phyloP scores from a whole-genome alignment of 306 rosid genomes.

The Vigna hirtella region DNA sequence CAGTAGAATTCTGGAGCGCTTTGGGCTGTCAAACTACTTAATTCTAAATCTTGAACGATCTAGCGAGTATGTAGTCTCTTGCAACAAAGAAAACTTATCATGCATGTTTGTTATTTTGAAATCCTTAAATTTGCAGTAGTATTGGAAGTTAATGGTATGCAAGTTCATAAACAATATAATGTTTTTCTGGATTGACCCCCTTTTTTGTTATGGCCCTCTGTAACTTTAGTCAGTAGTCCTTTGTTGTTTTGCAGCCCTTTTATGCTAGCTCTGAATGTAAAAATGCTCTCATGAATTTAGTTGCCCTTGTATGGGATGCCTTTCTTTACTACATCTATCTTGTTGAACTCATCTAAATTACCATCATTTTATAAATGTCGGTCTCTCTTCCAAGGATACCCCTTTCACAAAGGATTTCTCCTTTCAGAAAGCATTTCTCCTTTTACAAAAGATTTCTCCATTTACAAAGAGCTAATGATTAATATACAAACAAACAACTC shows the following conservation, averaged over 20 bases:
- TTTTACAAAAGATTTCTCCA: too few relatives aligned
- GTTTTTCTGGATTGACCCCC: not conserved
- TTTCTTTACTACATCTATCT: not conserved
- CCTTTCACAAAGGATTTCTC: too few relatives aligned
- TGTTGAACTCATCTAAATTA: not conserved
- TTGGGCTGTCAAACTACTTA: constrained; percentile 75
- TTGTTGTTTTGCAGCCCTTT: constrained; percentile 2
- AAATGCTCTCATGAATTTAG: constrained; percentile 12
- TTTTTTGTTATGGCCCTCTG: constrained; percentile 6
- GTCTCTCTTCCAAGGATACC: too few relatives aligned
- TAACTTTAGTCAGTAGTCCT: not conserved
- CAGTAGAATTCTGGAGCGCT: constrained; percentile 84
- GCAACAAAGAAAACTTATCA: constrained; percentile 35
- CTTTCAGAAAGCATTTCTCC: too few relatives aligned
- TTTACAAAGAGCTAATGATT: too few relatives aligned
- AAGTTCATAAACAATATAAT: constrained; percentile 20
- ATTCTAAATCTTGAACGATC: constrained; percentile 69
- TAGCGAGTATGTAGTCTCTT: constrained; percentile 67
- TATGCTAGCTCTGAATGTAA: not conserved
- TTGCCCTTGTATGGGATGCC: constrained; percentile 16
- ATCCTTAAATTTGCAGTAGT: constrained; percentile 7
- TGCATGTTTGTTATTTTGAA: constrained; percentile 29
- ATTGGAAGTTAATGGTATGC: constrained; percentile 21
- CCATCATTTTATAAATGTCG: too few relatives aligned
- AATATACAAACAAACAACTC: too few relatives aligned